Evolutionary conservation across 768 basidiomycete species (phyloP).

Genomic region (Boletus tylopilopsis): DNA sequence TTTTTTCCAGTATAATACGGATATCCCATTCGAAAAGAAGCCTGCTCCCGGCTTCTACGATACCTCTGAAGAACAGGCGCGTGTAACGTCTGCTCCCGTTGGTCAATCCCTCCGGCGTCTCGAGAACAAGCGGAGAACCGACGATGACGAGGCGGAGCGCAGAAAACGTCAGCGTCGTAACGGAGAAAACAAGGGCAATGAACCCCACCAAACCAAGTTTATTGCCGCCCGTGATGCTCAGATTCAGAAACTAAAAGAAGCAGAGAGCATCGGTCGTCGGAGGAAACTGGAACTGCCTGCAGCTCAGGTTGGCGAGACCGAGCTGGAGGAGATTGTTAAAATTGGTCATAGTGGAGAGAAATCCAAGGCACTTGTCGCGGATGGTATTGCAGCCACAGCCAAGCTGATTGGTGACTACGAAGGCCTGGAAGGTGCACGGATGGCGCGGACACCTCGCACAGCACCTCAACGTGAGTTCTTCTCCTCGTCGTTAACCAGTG

Average conservation of each 20-base stretch:
- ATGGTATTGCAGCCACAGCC: slow-evolving; percentile 82
- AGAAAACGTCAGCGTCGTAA: slow-evolving; percentile 82
- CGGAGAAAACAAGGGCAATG: slow-evolving; percentile 59
- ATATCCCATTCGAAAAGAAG: slow-evolving; percentile 98
- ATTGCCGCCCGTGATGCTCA: slow-evolving; percentile 96
- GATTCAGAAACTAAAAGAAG: slow-evolving; percentile 96
- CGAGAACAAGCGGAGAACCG: slow-evolving; percentile 93
- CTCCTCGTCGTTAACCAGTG: not conserved
- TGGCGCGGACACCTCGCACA: slow-evolving; percentile 93
- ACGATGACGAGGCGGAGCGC: slow-evolving; percentile 90
- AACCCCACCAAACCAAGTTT: slow-evolving; percentile 85
- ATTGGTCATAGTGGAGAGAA: slow-evolving; percentile 91
- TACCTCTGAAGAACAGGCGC: slow-evolving; percentile 89
- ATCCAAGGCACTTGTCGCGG: slow-evolving; percentile 79
- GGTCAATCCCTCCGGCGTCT: slow-evolving; percentile 88
- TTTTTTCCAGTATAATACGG: slow-evolving; percentile 80
- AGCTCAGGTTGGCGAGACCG: slow-evolving; percentile 91
- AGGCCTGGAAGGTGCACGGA: slow-evolving; percentile 78
- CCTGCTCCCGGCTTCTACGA: slow-evolving; percentile 96
- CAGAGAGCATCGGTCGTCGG: slow-evolving; percentile 88
- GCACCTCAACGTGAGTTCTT: slow-evolving; percentile 80
- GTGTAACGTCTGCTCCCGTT: slow-evolving; percentile 81
- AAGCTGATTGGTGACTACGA: slow-evolving; percentile 90
- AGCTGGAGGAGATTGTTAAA: slow-evolving; percentile 97
- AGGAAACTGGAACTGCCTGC: slow-evolving; percentile 79